Conservation (phyloP, 2,329 filamentous ascomycete species). For the Chaetomiaceae sp. region DNA sequence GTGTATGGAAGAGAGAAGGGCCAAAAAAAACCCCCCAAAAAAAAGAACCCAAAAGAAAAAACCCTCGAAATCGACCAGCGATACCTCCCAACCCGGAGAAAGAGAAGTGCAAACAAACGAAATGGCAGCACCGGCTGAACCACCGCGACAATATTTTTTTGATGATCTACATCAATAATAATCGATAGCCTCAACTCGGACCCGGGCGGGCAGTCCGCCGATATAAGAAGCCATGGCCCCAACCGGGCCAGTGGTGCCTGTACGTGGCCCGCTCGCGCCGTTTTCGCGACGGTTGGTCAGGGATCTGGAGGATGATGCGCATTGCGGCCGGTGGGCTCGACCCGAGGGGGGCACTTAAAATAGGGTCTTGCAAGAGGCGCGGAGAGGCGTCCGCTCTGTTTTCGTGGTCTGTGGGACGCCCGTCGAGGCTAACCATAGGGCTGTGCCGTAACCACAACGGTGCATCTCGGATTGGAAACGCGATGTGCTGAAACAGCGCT, state of each 20-base stretch:
- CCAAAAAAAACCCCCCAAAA: not conserved
- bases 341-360: not conserved
- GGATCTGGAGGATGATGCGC: not conserved
- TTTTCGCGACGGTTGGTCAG: not conserved
- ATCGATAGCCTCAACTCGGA: not conserved
- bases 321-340: not conserved
- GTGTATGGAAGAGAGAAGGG: not conserved
- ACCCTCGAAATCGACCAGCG: slow-evolving; percentile 9
- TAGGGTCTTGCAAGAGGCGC: not conserved
- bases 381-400: slow-evolving; percentile 1
- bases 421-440: not conserved
- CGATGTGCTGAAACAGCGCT: not conserved
- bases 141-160: not conserved
- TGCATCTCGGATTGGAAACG: not conserved
- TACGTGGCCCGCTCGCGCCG: not conserved
- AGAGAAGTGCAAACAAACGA: not conserved
- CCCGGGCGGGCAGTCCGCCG: not conserved
- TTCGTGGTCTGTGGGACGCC: not conserved
- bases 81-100: not conserved
- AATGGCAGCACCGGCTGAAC: slow-evolving; percentile 15
- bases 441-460: slow-evolving; percentile 5
- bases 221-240: not conserved
- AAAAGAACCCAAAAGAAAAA: not conserved
- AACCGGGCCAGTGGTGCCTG: not conserved
- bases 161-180: not conserved